These are phyloP conservation scores for Triticum dicoccoides DNA, from an alignment of 176 grass and related monocot species.

Conservation along the genomic window DNA sequence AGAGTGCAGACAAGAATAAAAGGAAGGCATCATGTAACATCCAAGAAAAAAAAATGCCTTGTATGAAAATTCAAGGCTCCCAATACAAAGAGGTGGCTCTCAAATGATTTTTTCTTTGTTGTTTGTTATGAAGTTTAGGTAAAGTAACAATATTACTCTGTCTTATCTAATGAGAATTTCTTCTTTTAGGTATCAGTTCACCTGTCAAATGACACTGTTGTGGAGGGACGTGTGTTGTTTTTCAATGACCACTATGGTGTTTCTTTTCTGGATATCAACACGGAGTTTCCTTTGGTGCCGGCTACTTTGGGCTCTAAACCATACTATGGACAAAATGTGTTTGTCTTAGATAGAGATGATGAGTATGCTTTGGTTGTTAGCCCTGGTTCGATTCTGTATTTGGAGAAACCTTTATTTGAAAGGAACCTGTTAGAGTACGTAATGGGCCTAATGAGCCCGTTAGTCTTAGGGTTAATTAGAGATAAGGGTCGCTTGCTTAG, in stretches of 20 bases:
- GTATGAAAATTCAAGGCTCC: not conserved
- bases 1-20: not conserved
- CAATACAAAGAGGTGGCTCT: not conserved
- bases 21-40: not conserved
- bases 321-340: slow-evolving; percentile 1
- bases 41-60: not conserved
- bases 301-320: slow-evolving; percentile 9
- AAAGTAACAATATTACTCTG: not conserved
- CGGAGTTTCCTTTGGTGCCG: not conserved
- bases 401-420: not conserved
- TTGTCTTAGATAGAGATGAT: not conserved
- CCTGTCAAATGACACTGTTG: not conserved
- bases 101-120: no score
- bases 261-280: not conserved
- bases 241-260: not conserved
- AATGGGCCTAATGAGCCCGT: no score
- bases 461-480: no score
- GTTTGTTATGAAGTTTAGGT: not conserved
- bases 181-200: slow-evolving; percentile 5
- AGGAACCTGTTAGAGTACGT: not conserved
- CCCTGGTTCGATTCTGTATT: not conserved
- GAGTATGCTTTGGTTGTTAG: not conserved
- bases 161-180: not conserved
- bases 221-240: not conserved
- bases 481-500: no score